Conservation (phyloP, 345 rosid species). For the Camelina laxa region DNA sequence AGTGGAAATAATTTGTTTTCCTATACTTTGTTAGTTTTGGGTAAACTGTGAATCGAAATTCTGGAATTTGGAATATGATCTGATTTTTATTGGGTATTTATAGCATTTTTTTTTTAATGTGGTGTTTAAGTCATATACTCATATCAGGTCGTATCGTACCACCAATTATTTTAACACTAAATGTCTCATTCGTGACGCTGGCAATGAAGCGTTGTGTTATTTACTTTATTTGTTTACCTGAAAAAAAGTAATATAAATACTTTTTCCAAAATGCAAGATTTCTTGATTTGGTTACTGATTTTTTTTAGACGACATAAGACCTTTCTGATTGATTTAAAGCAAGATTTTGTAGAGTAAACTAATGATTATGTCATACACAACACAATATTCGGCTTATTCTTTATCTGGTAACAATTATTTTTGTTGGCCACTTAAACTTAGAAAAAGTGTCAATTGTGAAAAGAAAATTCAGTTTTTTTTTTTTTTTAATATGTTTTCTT, state of each 20-base stretch:
- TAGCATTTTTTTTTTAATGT: neutral
- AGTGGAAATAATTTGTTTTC: neutral
- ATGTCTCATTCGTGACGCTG: conserved; percentile 33
- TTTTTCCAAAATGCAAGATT: conserved; percentile 27
- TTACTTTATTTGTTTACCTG: conserved; percentile 31
- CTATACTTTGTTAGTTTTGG: neutral
- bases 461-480: neutral
- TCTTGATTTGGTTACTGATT: conserved; percentile 26
- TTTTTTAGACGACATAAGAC: conserved; percentile 42
- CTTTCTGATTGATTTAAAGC: conserved; percentile 46
- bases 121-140: conserved; percentile 4
- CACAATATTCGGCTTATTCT: conserved; percentile 15
- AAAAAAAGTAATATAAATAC: conserved; percentile 12
- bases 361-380: conserved; percentile 11
- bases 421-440: conserved; percentile 19
- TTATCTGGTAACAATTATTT: conserved; percentile 2
- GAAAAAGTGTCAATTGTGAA: too few relatives aligned
- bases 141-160: conserved; percentile 30
- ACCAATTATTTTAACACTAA: neutral
- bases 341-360: conserved; percentile 36
- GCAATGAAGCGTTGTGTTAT: conserved; percentile 33
- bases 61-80: conserved; percentile 1
- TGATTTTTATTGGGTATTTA: neutral
- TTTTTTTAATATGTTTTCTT: neutral
- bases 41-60: neutral